Evolutionary conservation across 2,329 filamentous ascomycete species (phyloP).

Genomic region (Pseudogymnoascus sp.): DNA sequence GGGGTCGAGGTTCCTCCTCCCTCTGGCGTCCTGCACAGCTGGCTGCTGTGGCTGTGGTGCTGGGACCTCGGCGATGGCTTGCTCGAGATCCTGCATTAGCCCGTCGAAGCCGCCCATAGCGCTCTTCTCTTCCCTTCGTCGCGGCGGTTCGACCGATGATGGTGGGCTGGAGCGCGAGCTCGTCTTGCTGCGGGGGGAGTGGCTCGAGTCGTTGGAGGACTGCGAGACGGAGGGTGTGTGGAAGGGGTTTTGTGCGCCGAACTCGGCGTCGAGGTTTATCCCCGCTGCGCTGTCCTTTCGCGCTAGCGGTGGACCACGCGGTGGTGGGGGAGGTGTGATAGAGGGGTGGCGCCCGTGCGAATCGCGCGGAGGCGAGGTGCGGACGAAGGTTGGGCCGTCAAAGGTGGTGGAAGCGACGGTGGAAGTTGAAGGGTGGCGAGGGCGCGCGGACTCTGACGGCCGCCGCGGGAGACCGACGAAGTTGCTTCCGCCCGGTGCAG

Average conservation of each 20-base stretch:
- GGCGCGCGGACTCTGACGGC: neutral
- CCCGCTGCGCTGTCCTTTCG: constrained; percentile 9
- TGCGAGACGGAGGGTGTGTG: constrained; percentile 58
- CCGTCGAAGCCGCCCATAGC: neutral
- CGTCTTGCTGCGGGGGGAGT: constrained; percentile 50
- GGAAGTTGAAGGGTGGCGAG: neutral
- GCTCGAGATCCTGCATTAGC: neutral
- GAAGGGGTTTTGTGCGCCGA: constrained; percentile 56
- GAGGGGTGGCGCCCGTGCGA: neutral
- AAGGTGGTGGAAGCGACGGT: neutral
- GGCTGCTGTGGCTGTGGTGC: neutral
- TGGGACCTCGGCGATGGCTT: neutral
- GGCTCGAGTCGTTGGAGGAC: constrained; percentile 57
- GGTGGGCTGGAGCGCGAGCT: constrained; percentile 58
- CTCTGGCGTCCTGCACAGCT: neutral
- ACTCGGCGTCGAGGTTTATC: constrained; percentile 52
- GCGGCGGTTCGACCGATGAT: constrained; percentile 29
- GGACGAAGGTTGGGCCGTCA: neutral
- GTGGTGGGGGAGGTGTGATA: constrained; percentile 13
- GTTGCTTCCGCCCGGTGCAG: neutral
- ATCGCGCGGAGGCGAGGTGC: neutral
- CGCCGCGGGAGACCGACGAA: neutral
- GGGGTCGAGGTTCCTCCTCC: constrained; percentile 11
- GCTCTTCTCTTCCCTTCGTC: neutral
- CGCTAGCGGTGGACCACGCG: constrained; percentile 14